phyloP scores from a whole-genome alignment of 306 rosid species.

The Sechiopsis laciniata region DNA sequence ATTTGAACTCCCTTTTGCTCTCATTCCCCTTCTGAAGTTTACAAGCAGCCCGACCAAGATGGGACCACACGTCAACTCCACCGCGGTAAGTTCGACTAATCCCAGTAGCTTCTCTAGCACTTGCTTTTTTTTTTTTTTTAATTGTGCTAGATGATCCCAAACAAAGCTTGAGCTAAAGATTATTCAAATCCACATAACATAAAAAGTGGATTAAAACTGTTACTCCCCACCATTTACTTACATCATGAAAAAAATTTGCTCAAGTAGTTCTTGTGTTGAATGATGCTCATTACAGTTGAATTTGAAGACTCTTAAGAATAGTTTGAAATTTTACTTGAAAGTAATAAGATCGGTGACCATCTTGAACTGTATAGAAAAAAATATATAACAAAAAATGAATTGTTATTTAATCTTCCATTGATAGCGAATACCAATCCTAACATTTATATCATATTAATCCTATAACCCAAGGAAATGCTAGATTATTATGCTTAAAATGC shows the following conservation, averaged over 20 bases:
- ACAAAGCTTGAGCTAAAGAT: background rate
- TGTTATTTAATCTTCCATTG: background rate
- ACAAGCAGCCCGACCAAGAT: constrained; percentile 80
- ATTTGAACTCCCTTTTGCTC: constrained; percentile 92
- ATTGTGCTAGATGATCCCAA: background rate
- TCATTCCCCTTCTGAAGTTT: constrained; percentile 91
- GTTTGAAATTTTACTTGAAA: background rate
- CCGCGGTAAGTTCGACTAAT: constrained; percentile 33
- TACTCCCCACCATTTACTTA: background rate
- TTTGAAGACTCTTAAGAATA: background rate
- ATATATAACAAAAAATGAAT: background rate
- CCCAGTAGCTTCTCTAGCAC: background rate
- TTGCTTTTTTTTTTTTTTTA: background rate
- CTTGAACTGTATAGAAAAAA: too few species aligned
- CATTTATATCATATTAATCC: background rate
- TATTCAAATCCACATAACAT: background rate
- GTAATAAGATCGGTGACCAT: too few species aligned
- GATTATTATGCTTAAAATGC: background rate
- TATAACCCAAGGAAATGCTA: background rate
- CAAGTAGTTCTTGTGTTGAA: background rate
- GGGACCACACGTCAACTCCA: constrained; percentile 77
- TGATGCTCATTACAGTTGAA: background rate
- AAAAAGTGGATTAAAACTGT: background rate
- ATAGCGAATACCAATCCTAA: background rate
- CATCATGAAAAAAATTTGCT: background rate